These are phyloP conservation scores for Purpureocillium takamizusanense DNA, from an alignment of 2,329 filamentous ascomycete genomes.

Conservation along the genomic window DNA sequence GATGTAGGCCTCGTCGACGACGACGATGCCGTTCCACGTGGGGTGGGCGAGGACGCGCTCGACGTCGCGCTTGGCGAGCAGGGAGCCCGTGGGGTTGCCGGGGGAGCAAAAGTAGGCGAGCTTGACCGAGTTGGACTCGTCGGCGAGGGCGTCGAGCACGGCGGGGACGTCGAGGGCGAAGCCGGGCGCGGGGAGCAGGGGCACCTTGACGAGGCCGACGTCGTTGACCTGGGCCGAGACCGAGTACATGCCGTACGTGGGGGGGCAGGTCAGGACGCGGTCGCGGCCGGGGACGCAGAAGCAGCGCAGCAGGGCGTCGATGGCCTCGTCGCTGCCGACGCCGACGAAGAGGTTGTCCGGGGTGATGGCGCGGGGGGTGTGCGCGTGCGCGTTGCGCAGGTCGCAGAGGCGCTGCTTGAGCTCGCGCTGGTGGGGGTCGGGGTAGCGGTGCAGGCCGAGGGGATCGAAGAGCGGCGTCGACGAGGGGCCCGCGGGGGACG, in stretches of 20 bases:
- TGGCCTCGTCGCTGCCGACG: slow-evolving; percentile 92
- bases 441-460: slow-evolving; percentile 82
- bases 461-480: too few relatives aligned
- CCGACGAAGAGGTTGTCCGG: slow-evolving; percentile 88
- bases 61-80: slow-evolving; percentile 70
- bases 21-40: slow-evolving; percentile 89
- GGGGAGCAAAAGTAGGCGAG: slow-evolving; percentile 89
- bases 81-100: slow-evolving; percentile 81
- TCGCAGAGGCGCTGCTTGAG: slow-evolving; percentile 82
- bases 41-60: slow-evolving; percentile 69
- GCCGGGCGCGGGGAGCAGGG: slow-evolving; percentile 59
- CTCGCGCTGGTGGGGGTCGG: slow-evolving; percentile 84
- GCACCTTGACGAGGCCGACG: slow-evolving; percentile 76
- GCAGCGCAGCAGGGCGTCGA: slow-evolving; percentile 85
- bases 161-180: slow-evolving; percentile 68
- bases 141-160: slow-evolving; percentile 56
- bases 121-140: slow-evolving; percentile 61
- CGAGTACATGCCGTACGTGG: slow-evolving; percentile 97
- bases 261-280: slow-evolving; percentile 88
- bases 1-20: slow-evolving; percentile 91
- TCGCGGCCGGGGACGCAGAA: slow-evolving; percentile 85
- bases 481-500: too few relatives aligned
- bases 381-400: slow-evolving; percentile 75
- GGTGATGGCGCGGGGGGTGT: slow-evolving; percentile 64
- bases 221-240: slow-evolving; percentile 95